These are phyloP conservation scores for Pisolithus orientalis DNA, from an alignment of 768 basidiomycete genomes.

Conservation along the genomic window DNA sequence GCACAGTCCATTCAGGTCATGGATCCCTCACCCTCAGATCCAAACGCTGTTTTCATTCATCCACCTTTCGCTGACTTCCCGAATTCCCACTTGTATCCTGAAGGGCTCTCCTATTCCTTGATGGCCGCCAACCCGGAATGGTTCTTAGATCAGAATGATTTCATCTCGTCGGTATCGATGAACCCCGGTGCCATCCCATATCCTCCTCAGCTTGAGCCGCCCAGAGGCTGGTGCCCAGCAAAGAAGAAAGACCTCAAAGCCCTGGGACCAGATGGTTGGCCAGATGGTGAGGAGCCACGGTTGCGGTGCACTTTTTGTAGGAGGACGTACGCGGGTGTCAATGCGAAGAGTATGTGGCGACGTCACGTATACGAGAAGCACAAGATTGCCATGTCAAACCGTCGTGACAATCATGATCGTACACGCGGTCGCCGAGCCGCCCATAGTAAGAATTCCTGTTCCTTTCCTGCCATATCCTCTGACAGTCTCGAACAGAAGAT, in stretches of 20 bases:
- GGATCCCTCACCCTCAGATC: conserved; percentile 67
- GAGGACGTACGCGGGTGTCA: conserved; percentile 78
- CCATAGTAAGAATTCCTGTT: conserved; percentile 46
- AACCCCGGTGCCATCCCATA: conserved; percentile 58
- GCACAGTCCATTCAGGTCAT: conserved; percentile 45
- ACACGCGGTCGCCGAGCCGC: conserved; percentile 53
- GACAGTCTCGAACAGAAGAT: conserved; percentile 41
- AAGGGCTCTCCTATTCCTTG: conserved; percentile 64
- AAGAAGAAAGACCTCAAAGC: conserved; percentile 76
- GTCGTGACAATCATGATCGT: conserved; percentile 64
- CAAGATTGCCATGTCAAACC: conserved; percentile 85
- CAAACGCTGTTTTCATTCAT: conserved; percentile 61
- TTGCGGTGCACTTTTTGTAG: conserved; percentile 82
- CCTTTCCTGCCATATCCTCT: conserved; percentile 9
- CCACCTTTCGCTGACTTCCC: conserved; percentile 71
- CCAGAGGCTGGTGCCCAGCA: conserved; percentile 82
- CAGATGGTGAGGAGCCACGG: conserved; percentile 74
- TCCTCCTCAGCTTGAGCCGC: conserved; percentile 73
- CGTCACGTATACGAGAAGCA: conserved; percentile 87
- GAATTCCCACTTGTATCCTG: conserved; percentile 49
- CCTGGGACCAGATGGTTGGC: conserved; percentile 63
- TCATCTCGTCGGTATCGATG: conserved; percentile 38
- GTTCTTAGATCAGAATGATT: conserved; percentile 71
- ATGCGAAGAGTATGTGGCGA: conserved; percentile 90
- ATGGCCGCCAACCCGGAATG: conserved; percentile 75